These are phyloP conservation scores for Aureobasidium sp. DNA, from an alignment of 2,329 filamentous ascomycete genomes.

Conservation along the genomic window DNA sequence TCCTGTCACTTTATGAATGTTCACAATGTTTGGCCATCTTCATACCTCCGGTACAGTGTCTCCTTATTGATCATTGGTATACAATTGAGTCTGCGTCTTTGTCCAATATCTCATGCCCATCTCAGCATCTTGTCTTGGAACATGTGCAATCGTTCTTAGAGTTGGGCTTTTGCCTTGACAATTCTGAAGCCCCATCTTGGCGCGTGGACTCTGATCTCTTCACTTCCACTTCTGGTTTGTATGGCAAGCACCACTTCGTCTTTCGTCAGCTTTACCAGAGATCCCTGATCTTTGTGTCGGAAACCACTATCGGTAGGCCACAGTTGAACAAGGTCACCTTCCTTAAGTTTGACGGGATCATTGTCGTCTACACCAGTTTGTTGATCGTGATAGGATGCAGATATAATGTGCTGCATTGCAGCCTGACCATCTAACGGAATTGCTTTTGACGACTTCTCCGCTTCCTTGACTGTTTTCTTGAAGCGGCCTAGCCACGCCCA, in stretches of 20 bases:
- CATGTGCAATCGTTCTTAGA: constrained; percentile 17
- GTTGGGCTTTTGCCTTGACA: constrained; percentile 28
- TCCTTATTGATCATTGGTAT: not conserved
- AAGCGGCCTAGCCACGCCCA: constrained; percentile 62
- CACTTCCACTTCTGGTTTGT: constrained; percentile 31
- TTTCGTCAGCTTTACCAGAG: constrained; percentile 45
- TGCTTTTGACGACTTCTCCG: constrained; percentile 35
- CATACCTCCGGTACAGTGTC: not conserved
- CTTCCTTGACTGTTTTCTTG: constrained; percentile 39
- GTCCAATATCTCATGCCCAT: not conserved
- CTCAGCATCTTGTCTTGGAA: not conserved
- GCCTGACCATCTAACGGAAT: constrained; percentile 47
- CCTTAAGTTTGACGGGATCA: constrained; percentile 49
- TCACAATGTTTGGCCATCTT: not conserved
- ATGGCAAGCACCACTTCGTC: constrained; percentile 55
- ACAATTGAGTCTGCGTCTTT: not conserved
- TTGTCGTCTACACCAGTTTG: constrained; percentile 39
- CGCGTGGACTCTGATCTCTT: constrained; percentile 51
- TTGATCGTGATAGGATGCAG: constrained; percentile 41
- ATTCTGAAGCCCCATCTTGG: constrained; percentile 55
- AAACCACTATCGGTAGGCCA: constrained; percentile 58
- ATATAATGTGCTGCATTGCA: constrained; percentile 44
- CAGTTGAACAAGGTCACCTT: constrained; percentile 50
- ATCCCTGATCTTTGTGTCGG: constrained; percentile 52
- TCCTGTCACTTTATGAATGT: not conserved